Evolutionary conservation across 1,139 yeast genomes (phyloP), one percentile per base, ranked within the genome.

Genomic region (Sugiyamaella neomexicana): DNA sequence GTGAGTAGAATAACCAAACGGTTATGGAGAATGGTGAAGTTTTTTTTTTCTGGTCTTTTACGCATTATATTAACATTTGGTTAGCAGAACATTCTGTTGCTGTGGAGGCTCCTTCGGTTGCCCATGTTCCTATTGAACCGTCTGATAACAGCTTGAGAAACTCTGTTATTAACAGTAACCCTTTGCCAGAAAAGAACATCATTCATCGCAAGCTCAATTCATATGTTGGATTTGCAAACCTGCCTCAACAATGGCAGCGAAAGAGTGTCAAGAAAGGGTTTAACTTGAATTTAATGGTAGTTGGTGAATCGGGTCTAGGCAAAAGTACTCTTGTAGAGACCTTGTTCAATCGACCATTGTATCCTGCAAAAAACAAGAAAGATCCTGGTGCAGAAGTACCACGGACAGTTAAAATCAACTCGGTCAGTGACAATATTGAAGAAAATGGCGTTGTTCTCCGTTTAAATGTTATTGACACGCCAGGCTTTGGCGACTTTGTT

Each of bases 181-280:
- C 58, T n/a, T 37, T 50, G 15, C 53, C 59, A 15, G 67, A 62
- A 50, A 46, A 61, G 48, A 77, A 76, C 67, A 77, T 89, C 58
- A 82, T 89, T 65, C 86, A 86, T 65, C 85, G 95, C 64, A 89
- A 89, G 68, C 81, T 91, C 64, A 87, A 85, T 62, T 95, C 96
- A 5, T 91, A 86, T 70, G 99, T 95, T 57, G 99, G 99, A 2
- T 93, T 95, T 74, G 97, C 98, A 64, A 95, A 91, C 73, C 80
- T 95, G 67, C 99, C 99, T 57, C 93, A 91, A 71, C 99, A 95
- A 77, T 93, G 98, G 97, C 98, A 93, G 75, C 83, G 97, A 74
- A 90, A 89, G 72, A 86, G 96, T 5, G 85, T 91, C 61, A 86
- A 93, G 73, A 83, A 93, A 70, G 99, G 99, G n/a, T 95, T 93